Percentiles rank a stretch among this genome's conserved stretches.
phyloP scores from a whole-genome alignment of 1,284 basidiomycete genomes.

The Trichosporon coremiiforme region DNA sequence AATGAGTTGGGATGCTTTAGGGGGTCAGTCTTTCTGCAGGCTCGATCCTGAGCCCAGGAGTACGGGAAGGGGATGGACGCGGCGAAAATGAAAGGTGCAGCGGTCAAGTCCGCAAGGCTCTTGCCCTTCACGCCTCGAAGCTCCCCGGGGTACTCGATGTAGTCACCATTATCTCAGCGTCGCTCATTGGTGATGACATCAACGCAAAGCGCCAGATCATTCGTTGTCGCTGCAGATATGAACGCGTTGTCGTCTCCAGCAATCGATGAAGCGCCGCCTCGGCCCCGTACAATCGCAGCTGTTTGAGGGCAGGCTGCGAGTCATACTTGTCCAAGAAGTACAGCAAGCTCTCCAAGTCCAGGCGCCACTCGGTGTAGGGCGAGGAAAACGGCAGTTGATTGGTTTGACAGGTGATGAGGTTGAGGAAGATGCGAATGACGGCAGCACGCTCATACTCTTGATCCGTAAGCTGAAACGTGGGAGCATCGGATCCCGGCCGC shows the following conservation, averaged over 20 bases:
- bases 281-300: neutral
- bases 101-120: neutral
- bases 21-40: neutral
- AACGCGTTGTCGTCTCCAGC: neutral
- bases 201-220: neutral
- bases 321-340: constrained; percentile 8
- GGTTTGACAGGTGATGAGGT: neutral
- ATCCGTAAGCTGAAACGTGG: neutral
- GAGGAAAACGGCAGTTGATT: neutral
- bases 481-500: neutral
- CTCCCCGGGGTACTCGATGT: neutral
- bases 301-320: neutral
- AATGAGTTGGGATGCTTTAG: neutral
- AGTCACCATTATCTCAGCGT: neutral
- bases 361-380: neutral
- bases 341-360: neutral
- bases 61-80: neutral
- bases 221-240: neutral
- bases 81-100: neutral
- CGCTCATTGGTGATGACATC: neutral
- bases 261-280: neutral
- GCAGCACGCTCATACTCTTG: neutral
- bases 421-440: neutral
- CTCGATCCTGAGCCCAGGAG: neutral
- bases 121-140: neutral